A percentile compares a stretch with the other conserved stretches of the same genome.
Evolutionary conservation across 805 yeast species (phyloP).

Genomic region (Barnettozyma vustinii): DNA sequence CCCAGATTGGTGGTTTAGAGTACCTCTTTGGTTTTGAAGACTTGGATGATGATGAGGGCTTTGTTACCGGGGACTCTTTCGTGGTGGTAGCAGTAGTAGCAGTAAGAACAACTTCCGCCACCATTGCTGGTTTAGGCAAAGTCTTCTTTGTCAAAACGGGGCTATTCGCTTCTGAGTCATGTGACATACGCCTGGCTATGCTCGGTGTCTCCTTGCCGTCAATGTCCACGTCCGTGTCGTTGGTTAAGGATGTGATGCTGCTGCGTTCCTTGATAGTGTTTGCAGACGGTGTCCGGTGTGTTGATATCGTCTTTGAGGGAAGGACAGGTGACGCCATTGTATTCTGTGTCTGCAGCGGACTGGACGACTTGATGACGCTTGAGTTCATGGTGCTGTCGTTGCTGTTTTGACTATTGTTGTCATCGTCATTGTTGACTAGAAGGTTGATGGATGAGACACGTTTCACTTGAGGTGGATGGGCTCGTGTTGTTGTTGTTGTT

Average conservation of each 20-base stretch:
- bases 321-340: conserved; percentile 13
- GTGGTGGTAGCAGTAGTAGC: not conserved
- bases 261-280: conserved; percentile 18
- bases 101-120: not conserved
- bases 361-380: conserved; percentile 2
- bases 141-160: conserved; percentile 22
- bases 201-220: conserved; percentile 36
- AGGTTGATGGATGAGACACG: conserved; percentile 19
- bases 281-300: conserved; percentile 2
- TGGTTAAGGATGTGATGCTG: conserved; percentile 31
- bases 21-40: conserved; percentile 55
- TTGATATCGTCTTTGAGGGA: not conserved
- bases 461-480: conserved; percentile 4
- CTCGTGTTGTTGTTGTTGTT: conserved; percentile 6
- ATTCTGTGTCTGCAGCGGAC: not conserved
- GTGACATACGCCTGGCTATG: conserved; percentile 27
- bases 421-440: conserved; percentile 13
- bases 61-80: conserved; percentile 3
- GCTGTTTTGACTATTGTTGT: not conserved
- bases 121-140: conserved; percentile 9
- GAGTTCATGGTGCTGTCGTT: not conserved
- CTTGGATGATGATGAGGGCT: not conserved
- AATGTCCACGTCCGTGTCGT: conserved; percentile 40
- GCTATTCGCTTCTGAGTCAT: conserved; percentile 21
- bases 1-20: conserved; percentile 74